Evolutionary conservation across 805 yeast genomes (phyloP).

Genomic region (Wickerhamiella australiensis): DNA sequence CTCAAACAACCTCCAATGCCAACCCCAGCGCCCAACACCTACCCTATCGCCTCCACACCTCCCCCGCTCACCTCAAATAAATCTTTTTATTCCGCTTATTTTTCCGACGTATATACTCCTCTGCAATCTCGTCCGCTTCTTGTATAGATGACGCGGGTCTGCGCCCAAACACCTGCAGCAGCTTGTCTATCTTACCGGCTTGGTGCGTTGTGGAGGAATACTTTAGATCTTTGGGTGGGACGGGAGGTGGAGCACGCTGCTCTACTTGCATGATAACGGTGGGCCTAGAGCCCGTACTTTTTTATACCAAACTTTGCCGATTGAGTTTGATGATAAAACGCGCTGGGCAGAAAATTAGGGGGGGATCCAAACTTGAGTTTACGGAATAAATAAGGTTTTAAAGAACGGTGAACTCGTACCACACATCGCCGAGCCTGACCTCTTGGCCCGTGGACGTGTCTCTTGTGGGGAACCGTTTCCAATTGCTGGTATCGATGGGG

Average conservation of each 20-base stretch:
- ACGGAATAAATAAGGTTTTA: conserved; percentile 2
- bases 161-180: neutral
- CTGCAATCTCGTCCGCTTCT: conserved; percentile 6
- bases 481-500: neutral
- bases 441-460: neutral
- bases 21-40: too few relatives aligned
- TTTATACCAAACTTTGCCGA: neutral
- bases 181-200: neutral
- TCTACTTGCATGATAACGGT: neutral
- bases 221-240: conserved; percentile 2
- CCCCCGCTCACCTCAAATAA: too few relatives aligned
- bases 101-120: neutral
- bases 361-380: neutral
- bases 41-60: too few relatives aligned
- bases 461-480: neutral
- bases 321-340: neutral
- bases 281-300: neutral
- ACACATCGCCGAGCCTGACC: neutral
- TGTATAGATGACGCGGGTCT: neutral
- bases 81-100: neutral
- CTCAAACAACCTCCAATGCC: too few relatives aligned
- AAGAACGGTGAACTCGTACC: conserved; percentile 4
- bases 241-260: neutral
- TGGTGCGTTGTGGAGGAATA: neutral
- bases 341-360: too few relatives aligned